A percentile compares a stretch with the other conserved stretches of the same genome.
Evolutionary conservation across 306 rosid genomes (phyloP).

Genomic region (Dryas drummondii): DNA sequence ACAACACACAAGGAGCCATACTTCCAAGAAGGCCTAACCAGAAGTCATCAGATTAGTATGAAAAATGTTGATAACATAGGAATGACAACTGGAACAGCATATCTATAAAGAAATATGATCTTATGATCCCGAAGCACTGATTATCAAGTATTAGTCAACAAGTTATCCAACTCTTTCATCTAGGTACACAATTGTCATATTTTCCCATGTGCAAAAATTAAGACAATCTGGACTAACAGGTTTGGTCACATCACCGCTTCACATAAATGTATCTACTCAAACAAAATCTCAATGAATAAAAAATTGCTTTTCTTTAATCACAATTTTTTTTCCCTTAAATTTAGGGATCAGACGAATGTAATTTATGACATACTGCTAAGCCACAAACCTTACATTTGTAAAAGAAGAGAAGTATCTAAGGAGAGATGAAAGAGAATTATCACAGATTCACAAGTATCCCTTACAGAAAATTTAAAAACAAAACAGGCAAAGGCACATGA

Average conservation of each 20-base stretch:
- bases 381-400: background rate
- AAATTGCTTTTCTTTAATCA: background rate
- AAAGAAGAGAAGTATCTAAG: background rate
- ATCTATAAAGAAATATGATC: background rate
- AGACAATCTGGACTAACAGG: background rate
- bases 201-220: background rate
- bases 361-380: background rate
- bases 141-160: background rate
- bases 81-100: background rate
- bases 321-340: background rate
- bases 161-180: background rate
- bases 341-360: background rate
- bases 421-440: background rate
- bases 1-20: slow-evolving; percentile 91
- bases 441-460: background rate
- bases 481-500: background rate
- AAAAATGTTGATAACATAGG: background rate
- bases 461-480: background rate
- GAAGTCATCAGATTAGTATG: background rate
- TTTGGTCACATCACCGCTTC: background rate
- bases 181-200: background rate
- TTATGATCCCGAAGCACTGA: background rate
- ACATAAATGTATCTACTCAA: background rate
- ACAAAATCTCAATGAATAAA: background rate
- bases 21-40: slow-evolving; percentile 87